Evolutionary conservation across 2,329 filamentous ascomycete species (phyloP).

Genomic region (Talaromyces funiculosus): DNA sequence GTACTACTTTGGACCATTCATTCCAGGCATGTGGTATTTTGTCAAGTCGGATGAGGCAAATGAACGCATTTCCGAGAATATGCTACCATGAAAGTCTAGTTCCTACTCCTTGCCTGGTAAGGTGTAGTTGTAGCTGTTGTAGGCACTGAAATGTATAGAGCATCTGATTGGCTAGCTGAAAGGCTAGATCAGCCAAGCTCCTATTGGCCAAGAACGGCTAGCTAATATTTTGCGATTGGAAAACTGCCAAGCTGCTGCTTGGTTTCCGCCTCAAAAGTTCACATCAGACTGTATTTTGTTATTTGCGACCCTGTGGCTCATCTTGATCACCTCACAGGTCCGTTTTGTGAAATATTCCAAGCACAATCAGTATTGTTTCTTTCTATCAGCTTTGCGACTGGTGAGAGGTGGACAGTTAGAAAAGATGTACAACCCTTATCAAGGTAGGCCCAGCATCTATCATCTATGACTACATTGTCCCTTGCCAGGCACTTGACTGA

Average conservation of each 20-base stretch:
- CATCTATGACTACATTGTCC: not conserved
- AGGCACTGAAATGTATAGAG: not conserved
- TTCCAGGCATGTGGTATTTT: too few species aligned
- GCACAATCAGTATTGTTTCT: not conserved
- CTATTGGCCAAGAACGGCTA: not conserved
- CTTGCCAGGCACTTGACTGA: not conserved
- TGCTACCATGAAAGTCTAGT: too few species aligned
- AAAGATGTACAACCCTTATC: conserved; percentile 43
- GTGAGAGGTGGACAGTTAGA: not conserved
- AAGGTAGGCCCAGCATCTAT: conserved; percentile 26
- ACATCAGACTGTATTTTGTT: not conserved
- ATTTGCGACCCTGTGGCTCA: not conserved
- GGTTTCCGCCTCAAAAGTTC: not conserved
- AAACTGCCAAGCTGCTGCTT: not conserved
- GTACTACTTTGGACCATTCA: too few species aligned
- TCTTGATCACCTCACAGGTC: not conserved
- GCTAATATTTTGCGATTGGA: not conserved
- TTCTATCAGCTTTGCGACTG: not conserved
- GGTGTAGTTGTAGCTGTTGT: not conserved
- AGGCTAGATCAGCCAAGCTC: not conserved
- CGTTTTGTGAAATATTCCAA: not conserved
- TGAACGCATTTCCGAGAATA: not conserved
- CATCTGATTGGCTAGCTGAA: not conserved
- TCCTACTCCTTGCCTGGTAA: not conserved
- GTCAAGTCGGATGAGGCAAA: not conserved